Evolutionary conservation across 2,329 filamentous ascomycete genomes (phyloP).

Genomic region (Xylariomycetidae sp.): DNA sequence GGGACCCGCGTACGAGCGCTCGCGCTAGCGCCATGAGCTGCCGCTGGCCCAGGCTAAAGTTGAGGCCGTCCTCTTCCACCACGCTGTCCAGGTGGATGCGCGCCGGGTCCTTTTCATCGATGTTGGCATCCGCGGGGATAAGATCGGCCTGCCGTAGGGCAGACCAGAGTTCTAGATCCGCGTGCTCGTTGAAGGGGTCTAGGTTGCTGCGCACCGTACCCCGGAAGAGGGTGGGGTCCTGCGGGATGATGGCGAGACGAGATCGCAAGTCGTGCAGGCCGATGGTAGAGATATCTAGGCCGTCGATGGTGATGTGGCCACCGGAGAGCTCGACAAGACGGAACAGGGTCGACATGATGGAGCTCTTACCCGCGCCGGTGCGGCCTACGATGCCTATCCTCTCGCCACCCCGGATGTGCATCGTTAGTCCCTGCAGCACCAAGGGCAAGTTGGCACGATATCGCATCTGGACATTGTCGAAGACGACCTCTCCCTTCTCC

Average conservation of each 20-base stretch:
- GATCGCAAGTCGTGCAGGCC: constrained; percentile 73
- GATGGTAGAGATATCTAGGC: constrained; percentile 65
- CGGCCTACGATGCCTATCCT: constrained; percentile 77
- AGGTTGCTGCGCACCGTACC: constrained; percentile 77
- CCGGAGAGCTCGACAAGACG: constrained; percentile 64
- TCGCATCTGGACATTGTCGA: constrained; percentile 72
- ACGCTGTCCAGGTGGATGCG: constrained; percentile 77
- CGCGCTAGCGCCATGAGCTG: constrained; percentile 93
- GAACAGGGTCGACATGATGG: constrained; percentile 80
- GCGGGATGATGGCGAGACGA: constrained; percentile 75
- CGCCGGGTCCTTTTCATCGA: constrained; percentile 29
- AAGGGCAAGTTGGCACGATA: constrained; percentile 69
- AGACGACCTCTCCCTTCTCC: constrained; percentile 75
- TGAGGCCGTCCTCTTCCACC: constrained; percentile 92
- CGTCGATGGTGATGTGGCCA: constrained; percentile 61
- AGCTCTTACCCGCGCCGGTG: constrained; percentile 78
- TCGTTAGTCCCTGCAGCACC: constrained; percentile 64
- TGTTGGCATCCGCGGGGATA: constrained; percentile 47
- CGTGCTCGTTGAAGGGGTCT: constrained; percentile 75
- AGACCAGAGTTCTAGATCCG: constrained; percentile 72
- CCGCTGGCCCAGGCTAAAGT: constrained; percentile 91
- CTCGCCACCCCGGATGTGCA: constrained; percentile 72
- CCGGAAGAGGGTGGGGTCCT: constrained; percentile 78
- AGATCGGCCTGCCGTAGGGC: constrained; percentile 74
- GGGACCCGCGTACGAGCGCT: constrained; percentile 79